Conservation (phyloP, 2,329 filamentous ascomycete species). For the Phaeophleospora eucalypticola region DNA sequence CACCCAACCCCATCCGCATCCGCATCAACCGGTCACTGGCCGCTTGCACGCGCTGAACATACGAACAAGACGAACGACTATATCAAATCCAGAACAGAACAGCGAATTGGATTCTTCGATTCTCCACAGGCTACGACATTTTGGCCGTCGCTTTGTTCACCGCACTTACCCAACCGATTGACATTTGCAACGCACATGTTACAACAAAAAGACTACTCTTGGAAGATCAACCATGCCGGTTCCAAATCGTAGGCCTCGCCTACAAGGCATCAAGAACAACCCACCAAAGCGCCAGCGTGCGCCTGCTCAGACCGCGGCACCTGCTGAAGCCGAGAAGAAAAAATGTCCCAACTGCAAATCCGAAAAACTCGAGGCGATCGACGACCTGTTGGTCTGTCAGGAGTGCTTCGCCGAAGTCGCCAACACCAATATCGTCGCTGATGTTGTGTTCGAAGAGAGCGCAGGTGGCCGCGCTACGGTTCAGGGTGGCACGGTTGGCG, state of each 20-base stretch:
- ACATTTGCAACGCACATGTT: conserved; percentile 4
- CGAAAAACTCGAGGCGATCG: conserved; percentile 27
- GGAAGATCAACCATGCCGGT: background rate
- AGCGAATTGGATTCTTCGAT: background rate
- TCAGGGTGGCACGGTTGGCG: conserved; percentile 81
- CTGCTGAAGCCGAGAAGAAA: conserved; percentile 5
- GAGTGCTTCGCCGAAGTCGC: conserved; percentile 81
- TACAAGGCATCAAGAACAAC: background rate
- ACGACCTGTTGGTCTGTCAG: conserved; percentile 60
- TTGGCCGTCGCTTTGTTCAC: background rate
- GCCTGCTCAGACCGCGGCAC: background rate
- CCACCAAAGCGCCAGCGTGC: conserved; percentile 43
- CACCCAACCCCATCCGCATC: background rate
- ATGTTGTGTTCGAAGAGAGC: conserved; percentile 86
- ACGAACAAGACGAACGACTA: background rate
- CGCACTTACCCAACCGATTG: background rate
- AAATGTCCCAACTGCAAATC: conserved; percentile 17
- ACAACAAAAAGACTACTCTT: background rate
- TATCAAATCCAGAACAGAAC: background rate
- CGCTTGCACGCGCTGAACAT: background rate
- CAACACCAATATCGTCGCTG: conserved; percentile 84
- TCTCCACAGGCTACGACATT: background rate
- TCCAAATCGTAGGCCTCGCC: background rate
- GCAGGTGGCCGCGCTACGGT: conserved; percentile 82
- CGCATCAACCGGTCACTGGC: no score